phyloP scores from a whole-genome alignment of 139 green algal species.

The Picochlorum sp. region DNA sequence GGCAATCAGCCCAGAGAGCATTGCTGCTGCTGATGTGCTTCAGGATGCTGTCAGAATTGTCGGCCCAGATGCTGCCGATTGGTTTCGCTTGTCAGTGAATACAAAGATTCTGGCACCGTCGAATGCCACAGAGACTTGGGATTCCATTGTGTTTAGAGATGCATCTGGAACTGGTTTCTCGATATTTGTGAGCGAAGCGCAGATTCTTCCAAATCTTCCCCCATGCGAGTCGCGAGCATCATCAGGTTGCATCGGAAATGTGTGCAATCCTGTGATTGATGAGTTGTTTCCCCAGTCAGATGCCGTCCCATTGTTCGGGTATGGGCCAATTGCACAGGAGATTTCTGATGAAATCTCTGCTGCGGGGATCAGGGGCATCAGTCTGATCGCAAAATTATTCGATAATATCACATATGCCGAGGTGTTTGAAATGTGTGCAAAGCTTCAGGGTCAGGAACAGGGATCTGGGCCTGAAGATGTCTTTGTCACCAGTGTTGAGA shows the following conservation, averaged over 20 bases:
- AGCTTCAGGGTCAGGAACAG: neutral
- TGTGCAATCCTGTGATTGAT: neutral
- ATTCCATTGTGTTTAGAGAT: neutral
- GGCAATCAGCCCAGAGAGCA: neutral
- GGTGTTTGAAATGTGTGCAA: neutral
- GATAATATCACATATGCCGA: neutral
- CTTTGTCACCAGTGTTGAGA: neutral
- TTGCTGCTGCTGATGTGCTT: neutral
- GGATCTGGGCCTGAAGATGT: neutral
- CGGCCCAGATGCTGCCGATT: neutral
- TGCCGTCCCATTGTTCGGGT: neutral
- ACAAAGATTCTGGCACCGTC: neutral
- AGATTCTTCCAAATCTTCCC: neutral
- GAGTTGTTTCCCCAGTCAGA: neutral
- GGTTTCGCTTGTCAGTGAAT: neutral
- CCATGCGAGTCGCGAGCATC: neutral
- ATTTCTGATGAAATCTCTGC: neutral
- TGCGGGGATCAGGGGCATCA: neutral
- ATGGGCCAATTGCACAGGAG: neutral
- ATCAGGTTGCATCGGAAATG: neutral
- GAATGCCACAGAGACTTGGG: neutral
- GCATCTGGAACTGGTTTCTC: neutral
- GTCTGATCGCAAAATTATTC: neutral
- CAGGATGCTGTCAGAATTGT: neutral
- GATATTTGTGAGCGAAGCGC: neutral